Evolutionary conservation across 1,139 yeast species (phyloP).

Genomic region (Torulaspora pretoriensis): DNA sequence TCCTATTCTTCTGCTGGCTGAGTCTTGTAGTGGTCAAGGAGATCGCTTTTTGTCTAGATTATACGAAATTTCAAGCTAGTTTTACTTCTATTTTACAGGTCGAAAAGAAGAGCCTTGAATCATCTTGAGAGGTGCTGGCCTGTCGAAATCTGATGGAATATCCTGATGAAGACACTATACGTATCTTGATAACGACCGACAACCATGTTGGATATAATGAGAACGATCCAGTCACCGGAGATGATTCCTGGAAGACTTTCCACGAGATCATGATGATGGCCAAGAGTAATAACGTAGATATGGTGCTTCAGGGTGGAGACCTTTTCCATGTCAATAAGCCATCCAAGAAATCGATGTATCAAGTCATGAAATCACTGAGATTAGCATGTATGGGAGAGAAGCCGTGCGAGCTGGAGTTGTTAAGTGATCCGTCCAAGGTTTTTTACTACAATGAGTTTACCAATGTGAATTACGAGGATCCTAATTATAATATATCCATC

Average conservation of each 20-base stretch:
- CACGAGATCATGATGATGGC: conserved; percentile 79
- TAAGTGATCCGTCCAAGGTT: conserved; percentile 70
- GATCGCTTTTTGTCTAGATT: conserved; percentile 2
- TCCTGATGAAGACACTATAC: conserved; percentile 53
- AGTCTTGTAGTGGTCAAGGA: not conserved
- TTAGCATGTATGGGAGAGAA: conserved; percentile 75
- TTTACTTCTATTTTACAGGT: no score
- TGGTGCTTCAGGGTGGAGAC: conserved; percentile 91
- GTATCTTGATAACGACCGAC: conserved; percentile 83
- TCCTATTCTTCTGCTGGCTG: not conserved
- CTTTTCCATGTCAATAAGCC: conserved; percentile 89
- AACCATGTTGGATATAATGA: conserved; percentile 95
- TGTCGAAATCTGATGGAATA: conserved; percentile 20
- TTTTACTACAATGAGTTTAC: conserved; percentile 51
- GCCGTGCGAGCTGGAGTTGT: conserved; percentile 80
- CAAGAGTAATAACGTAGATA: conserved; percentile 69
- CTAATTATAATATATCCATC: conserved; percentile 80
- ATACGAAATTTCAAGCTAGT: not conserved
- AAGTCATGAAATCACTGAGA: conserved; percentile 72
- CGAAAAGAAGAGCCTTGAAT: not conserved
- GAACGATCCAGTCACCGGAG: conserved; percentile 83
- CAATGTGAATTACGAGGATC: conserved; percentile 83
- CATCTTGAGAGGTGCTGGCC: not conserved
- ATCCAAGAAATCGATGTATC: conserved; percentile 76
- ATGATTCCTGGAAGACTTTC: conserved; percentile 85